Evolutionary conservation across 148 eudicot species (phyloP).

Genomic region (Chenopodium album): DNA sequence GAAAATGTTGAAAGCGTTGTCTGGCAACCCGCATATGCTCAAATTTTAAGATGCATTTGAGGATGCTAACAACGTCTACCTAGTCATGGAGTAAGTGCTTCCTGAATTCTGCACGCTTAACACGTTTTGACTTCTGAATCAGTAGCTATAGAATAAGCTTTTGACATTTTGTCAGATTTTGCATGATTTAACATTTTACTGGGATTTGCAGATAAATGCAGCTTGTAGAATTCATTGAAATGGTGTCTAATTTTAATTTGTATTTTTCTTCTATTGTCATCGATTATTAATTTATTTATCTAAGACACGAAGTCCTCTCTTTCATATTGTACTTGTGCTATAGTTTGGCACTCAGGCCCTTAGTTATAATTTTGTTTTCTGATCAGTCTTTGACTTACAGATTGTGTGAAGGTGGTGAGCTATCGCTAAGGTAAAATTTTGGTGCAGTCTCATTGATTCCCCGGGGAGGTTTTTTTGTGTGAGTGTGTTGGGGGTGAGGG

Average conservation of each 20-base stretch:
- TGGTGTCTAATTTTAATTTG: neutral
- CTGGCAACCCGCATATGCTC: slow-evolving; percentile 79
- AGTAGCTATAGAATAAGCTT: neutral
- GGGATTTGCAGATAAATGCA: neutral
- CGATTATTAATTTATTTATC: neutral
- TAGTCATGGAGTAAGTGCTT: slow-evolving; percentile 94
- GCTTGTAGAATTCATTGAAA: neutral
- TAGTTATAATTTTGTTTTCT: neutral
- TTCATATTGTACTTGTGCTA: neutral
- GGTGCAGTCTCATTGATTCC: neutral
- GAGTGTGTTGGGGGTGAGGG: no score
- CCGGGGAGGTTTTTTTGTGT: neutral
- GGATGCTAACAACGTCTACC: slow-evolving; percentile 73
- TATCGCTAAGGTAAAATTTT: slow-evolving; percentile 67
- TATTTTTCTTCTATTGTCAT: neutral
- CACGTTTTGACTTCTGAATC: slow-evolving; percentile 2
- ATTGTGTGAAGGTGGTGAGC: slow-evolving; percentile 98
- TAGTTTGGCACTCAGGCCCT: neutral
- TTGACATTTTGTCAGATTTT: neutral
- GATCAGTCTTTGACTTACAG: slow-evolving; percentile 38
- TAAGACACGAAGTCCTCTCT: neutral
- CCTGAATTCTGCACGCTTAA: neutral
- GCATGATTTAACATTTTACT: neutral
- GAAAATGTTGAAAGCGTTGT: slow-evolving; percentile 82
- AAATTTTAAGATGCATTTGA: slow-evolving; percentile 87